Base-by-base conservation (phyloP, 768 basidiomycete genomes). In the Daedalea quercina region DNA sequence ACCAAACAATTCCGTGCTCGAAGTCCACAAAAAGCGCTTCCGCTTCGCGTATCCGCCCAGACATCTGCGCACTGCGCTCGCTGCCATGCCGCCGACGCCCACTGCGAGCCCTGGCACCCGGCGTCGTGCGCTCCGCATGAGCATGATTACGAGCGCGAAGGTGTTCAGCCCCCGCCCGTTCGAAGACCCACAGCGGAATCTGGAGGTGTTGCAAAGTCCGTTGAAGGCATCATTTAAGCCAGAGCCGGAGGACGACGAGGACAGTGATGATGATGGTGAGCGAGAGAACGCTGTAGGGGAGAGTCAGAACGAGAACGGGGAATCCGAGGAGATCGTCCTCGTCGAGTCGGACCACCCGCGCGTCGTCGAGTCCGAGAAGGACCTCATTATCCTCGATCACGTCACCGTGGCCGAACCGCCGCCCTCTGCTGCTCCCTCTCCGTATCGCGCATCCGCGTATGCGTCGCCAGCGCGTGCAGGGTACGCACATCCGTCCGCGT, bases 1-100 rank as follows among this genome's bases (percentile, higher is more conserved):
- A 17, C 71, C 73, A 9, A 87, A 85, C 64, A 76, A 80, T 64
- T 81, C 84, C 7, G 77, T 80, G 33, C 74, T 89, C 41, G 82
- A 84, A 56, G 82, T 89, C 13, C 80, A 80, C 62, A 75, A 74
- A 42, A 89, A 88, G 60, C 74, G 78, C 6, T 90, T 90, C 64
- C 69, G 73, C n/a, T 89, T 88, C 65, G 73, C 73, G 3, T 89
- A 89, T 60, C 87, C 87, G 1, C 85, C 87, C 4, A 87, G 87
- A 62, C 81, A 85, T 43, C 68, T 84, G 26, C 80, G 86, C 22
- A 69, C 77, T 15, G 68, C 71, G 25, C 52, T 43, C 46, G 57
- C 41, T n/a, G 58, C 55, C 3, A 68, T 79, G 22, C 72, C 77
- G 35, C 72, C 76, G 7, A 78, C 80, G 0, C 82, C 82, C 25